Conservation (phyloP, 2,329 filamentous ascomycete genomes). For the Phialophora macrospora region DNA sequence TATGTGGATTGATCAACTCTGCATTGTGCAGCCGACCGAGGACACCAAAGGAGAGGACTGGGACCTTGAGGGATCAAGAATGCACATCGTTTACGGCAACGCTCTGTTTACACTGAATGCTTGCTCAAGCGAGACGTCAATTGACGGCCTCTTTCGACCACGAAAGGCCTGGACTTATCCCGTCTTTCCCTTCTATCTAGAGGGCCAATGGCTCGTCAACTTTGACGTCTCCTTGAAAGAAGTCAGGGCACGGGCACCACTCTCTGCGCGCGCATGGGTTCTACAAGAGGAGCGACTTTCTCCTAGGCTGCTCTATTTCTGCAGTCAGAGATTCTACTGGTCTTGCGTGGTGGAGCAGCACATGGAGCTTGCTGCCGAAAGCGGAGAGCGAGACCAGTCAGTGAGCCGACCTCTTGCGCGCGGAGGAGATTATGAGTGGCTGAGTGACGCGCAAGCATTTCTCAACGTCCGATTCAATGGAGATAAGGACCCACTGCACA, state of each 20-base stretch:
- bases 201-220: conserved; percentile 13
- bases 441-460: conserved; percentile 12
- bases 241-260: conserved; percentile 11
- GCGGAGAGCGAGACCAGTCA: neutral
- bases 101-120: conserved; percentile 9
- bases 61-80: conserved; percentile 14
- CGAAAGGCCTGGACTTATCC: conserved; percentile 11
- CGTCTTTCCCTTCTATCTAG: conserved; percentile 12
- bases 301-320: conserved; percentile 10
- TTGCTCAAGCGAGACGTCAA: conserved; percentile 10
- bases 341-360: conserved; percentile 11
- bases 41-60: conserved; percentile 7
- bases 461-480: neutral
- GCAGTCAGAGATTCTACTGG: conserved; percentile 20
- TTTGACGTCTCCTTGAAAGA: conserved; percentile 16
- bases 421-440: neutral
- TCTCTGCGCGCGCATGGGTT: conserved; percentile 11
- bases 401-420: neutral
- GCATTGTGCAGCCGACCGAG: conserved; percentile 1
- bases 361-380: conserved; percentile 4
- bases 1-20: conserved; percentile 13
- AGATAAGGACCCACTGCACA: neutral
- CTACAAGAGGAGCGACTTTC: conserved; percentile 18
- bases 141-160: conserved; percentile 1
- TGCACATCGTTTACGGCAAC: conserved; percentile 17